A percentile compares a stretch with the other conserved stretches of the same genome.
Evolutionary conservation across 2,329 filamentous ascomycete genomes (phyloP).

Genomic region (Ceratocystis ficicola): DNA sequence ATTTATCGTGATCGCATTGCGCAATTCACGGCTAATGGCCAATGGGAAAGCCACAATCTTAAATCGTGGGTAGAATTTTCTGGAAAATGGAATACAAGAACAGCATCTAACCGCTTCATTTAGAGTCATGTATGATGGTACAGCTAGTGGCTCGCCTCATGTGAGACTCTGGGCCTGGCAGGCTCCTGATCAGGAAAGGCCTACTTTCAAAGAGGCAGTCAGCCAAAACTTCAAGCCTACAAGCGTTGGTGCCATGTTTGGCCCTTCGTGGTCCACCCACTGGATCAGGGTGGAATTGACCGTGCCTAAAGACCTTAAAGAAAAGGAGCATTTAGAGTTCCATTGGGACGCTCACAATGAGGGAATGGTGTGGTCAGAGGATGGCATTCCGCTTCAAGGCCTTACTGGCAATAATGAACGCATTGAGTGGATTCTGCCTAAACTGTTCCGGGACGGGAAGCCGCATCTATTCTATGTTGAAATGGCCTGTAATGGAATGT

Average conservation of each 20-base stretch:
- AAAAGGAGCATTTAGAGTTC: slow-evolving; percentile 79
- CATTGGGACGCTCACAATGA: slow-evolving; percentile 95
- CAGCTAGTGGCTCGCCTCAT: slow-evolving; percentile 55
- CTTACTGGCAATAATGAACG: slow-evolving; percentile 82
- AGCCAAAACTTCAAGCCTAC: slow-evolving; percentile 51
- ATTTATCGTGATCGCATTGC: slow-evolving; percentile 77
- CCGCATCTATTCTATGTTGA: slow-evolving; percentile 88
- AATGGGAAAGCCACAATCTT: slow-evolving; percentile 66
- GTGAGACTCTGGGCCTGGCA: slow-evolving; percentile 80
- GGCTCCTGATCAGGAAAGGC: slow-evolving; percentile 64
- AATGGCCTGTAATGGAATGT: slow-evolving; percentile 98
- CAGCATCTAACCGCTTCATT: not conserved
- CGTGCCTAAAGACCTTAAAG: slow-evolving; percentile 57
- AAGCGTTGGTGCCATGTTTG: slow-evolving; percentile 65
- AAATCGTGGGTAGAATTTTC: slow-evolving; percentile 42
- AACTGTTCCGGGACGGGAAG: slow-evolving; percentile 69
- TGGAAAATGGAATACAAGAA: not conserved
- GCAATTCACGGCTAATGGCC: slow-evolving; percentile 66
- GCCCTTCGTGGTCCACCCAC: slow-evolving; percentile 93
- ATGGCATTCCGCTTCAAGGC: slow-evolving; percentile 83
- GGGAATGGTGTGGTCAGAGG: slow-evolving; percentile 82
- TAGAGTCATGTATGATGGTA: slow-evolving; percentile 61
- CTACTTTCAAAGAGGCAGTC: slow-evolving; percentile 59
- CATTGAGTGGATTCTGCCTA: slow-evolving; percentile 80
- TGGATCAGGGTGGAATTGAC: slow-evolving; percentile 84